Conservation (phyloP, 805 yeast genomes). For the Candida orba region DNA sequence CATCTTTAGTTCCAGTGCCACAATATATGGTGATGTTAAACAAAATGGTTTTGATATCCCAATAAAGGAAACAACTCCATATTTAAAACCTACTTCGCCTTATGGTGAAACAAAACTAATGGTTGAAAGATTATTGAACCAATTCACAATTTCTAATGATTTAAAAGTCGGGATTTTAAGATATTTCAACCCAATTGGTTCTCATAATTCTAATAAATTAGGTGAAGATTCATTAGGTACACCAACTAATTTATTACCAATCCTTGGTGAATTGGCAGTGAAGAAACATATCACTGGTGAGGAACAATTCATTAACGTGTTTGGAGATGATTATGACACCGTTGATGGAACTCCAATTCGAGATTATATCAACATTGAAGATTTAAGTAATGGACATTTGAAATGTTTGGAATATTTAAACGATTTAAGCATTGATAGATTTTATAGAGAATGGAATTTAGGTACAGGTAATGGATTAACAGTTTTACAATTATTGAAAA, state of each 20-base stretch:
- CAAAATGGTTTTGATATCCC: constrained; percentile 68
- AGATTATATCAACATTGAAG: constrained; percentile 77
- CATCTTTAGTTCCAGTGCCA: constrained; percentile 74
- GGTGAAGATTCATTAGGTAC: constrained; percentile 79
- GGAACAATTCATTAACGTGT: constrained; percentile 62
- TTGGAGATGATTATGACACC: constrained; percentile 64
- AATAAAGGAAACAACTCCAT: constrained; percentile 64
- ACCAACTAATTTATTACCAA: constrained; percentile 72
- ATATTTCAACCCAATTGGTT: constrained; percentile 82
- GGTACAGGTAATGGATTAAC: constrained; percentile 81
- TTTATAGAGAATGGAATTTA: constrained; percentile 72
- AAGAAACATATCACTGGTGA: background rate
- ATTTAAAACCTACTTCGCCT: constrained; percentile 68
- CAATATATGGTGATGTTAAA: constrained; percentile 79
- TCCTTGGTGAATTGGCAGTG: constrained; percentile 69
- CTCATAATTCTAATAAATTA: constrained; percentile 72
- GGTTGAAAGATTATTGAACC: constrained; percentile 41
- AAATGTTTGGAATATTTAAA: constrained; percentile 57
- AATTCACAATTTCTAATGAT: constrained; percentile 34
- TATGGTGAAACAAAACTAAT: constrained; percentile 67
- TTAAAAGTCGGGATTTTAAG: constrained; percentile 60
- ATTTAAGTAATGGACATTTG: constrained; percentile 70
- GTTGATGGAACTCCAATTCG: constrained; percentile 78
- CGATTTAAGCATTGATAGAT: constrained; percentile 31
- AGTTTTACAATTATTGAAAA: constrained; percentile 61